Evolutionary conservation across 768 basidiomycete species (phyloP), one percentile per base, ranked within the genome.

Genomic region (Termitomyces titanicus): DNA sequence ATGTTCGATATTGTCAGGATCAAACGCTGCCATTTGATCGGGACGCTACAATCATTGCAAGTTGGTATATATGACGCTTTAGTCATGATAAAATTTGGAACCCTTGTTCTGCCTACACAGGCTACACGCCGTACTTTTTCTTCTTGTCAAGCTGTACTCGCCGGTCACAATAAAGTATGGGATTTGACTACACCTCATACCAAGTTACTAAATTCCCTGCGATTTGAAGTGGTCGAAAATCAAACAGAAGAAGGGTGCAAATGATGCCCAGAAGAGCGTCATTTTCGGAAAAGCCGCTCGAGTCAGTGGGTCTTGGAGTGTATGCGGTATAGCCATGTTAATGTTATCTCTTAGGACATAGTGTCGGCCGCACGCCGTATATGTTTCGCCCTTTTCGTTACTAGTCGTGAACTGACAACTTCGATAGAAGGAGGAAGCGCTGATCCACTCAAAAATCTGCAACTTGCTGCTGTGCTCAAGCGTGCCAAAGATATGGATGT

Each of bases 161-260:
- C 76, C 25, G 76, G 76, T 4, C 76, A 78, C 53, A 78, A 76
- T 57, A 78, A 78, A 68, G 77, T 72, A 55, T 45, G 64, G 37
- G 18, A 7, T 17, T 25, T 31, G 15, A 18, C 33, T 18, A 7
- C 35, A 18, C 12, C 18, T 20, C 8, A 13, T 17, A 27, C 12
- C 15, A 3, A 46, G n/a, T 33, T 17, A 25, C 43, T 61, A 12
- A 42, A 25, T 11, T 2, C 18, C 18, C 37, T 24, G 42, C 27
- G 18, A 42, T 43, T 49, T 51, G 10, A 56, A 88, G 86, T 88
- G 86, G 86, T 86, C 86, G 0, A 88, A 88, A 77, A 88, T 88
- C 64, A 86, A 87, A 64, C 79, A 84, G 53, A 80, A 76, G 64
- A 89, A 89, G 63, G 86, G 84, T 17, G 70, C 74, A n/a, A 81